Evolutionary conservation across 371 early-diverging fungal species (phyloP).

Genomic region (Mucor ambiguus): DNA sequence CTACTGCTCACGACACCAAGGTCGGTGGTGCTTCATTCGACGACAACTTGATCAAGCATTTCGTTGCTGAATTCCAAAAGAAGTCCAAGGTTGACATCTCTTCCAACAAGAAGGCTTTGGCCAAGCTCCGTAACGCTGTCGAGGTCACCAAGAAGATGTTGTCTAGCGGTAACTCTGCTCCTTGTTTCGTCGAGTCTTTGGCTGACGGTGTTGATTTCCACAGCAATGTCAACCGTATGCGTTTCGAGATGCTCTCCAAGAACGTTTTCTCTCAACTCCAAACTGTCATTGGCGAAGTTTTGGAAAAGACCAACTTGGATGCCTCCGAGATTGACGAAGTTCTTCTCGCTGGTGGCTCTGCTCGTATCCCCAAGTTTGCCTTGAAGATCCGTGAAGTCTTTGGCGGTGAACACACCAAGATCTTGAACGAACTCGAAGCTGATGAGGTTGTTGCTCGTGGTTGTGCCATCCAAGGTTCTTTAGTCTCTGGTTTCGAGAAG

Average conservation of each 20-base stretch:
- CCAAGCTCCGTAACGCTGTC: slow-evolving; percentile 81
- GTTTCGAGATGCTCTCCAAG: slow-evolving; percentile 91
- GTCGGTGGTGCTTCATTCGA: slow-evolving; percentile 96
- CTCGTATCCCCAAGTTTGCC: slow-evolving; percentile 98
- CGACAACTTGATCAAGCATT: slow-evolving; percentile 81
- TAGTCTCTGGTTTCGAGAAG: slow-evolving; percentile 63
- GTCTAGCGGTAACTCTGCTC: slow-evolving; percentile 82
- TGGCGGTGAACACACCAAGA: slow-evolving; percentile 77
- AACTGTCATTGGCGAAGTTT: slow-evolving; percentile 71
- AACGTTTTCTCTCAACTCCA: slow-evolving; percentile 80
- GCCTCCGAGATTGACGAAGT: slow-evolving; percentile 82
- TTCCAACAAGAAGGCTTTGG: slow-evolving; percentile 72
- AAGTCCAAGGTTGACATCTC: slow-evolving; percentile 82
- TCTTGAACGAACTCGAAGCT: slow-evolving; percentile 76
- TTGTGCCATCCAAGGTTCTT: slow-evolving; percentile 94
- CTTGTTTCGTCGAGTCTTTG: slow-evolving; percentile 91
- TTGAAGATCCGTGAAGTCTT: slow-evolving; percentile 84
- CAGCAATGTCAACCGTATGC: slow-evolving; percentile 82
- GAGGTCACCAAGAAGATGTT: slow-evolving; percentile 97
- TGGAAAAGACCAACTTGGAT: slow-evolving; percentile 71
- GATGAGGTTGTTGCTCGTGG: slow-evolving; percentile 99
- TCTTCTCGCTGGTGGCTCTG: slow-evolving; percentile 96
- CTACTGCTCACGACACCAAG: slow-evolving; percentile 82
- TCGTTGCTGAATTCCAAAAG: slow-evolving; percentile 87
- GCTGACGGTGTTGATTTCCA: slow-evolving; percentile 95